Base-by-base conservation (phyloP, 192 early-diverging fungal genomes). In the Lobosporangium transversale region DNA sequence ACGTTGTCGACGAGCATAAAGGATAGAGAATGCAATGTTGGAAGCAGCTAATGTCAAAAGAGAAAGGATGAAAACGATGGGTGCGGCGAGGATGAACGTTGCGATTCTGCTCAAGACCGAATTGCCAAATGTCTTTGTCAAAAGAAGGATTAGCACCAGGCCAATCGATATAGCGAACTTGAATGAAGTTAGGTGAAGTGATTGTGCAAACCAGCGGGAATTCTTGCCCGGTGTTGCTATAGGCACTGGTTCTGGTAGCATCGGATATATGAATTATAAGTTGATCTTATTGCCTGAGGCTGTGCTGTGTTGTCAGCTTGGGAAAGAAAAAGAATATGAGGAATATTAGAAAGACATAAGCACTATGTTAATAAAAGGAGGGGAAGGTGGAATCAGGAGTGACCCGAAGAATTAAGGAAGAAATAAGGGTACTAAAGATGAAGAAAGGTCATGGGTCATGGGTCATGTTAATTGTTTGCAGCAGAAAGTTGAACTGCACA, bases 11-110 rank as follows among this genome's bases (percentile, higher is more conserved):
- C 55, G 62, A 40, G 61, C 40, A 57, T 79, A 79, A 15, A 70
- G 47, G 62, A 70, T 57, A 15, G 78, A 70, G 24, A 79, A 70
- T 27, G 68, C 68, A 17, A 70, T 20, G 55, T 79, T 79, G 14
- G 68, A 70, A 4, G 55, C 45, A 45, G 68, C 67, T 14, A 79
- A 49, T 18, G 42, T 56, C 40, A 79, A 33, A 26, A 79, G 62
- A 14, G 47, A 32, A 26, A 65, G 30, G 10, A 70, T 29, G 2
- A 70, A 40, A 20, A 68, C 42, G 29, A 69, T 44, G 23, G 66
- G 67, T 0, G 62, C 58, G 9, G 56, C 62, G 36, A 79, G 62
- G 24, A 79, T 48, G 44, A 70, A 49, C 9, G 29, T 27, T 6
- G 70, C 47, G 3, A 65, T 49, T 18, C 10, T 53, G 0, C 43